Percentiles rank a stretch among this genome's conserved stretches.
Conservation (phyloP, 2,329 filamentous ascomycete species). For the Phoma sp. region DNA sequence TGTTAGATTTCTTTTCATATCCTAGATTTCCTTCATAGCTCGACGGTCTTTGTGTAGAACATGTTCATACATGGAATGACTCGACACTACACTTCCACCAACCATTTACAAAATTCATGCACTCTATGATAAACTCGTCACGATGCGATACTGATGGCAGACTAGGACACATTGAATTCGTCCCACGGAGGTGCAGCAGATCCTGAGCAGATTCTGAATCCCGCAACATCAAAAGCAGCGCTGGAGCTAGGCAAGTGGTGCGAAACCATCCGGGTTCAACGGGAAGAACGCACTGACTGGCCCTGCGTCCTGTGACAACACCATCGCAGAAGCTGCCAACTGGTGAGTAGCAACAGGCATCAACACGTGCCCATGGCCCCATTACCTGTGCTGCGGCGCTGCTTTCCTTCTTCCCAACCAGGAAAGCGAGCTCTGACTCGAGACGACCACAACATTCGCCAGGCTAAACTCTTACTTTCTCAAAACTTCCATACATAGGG, state of each 20-base stretch:
- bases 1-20: constrained; percentile 2
- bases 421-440: constrained; percentile 11
- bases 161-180: not conserved
- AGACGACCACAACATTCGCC: not conserved
- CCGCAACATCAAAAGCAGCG: constrained; percentile 18
- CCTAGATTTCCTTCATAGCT: not conserved
- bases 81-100: not conserved
- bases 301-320: constrained; percentile 2
- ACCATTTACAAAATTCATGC: not conserved
- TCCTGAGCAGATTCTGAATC: constrained; percentile 4
- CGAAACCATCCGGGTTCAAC: constrained; percentile 10
- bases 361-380: constrained; percentile 7
- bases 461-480: not conserved
- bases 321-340: not conserved
- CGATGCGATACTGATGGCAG: not conserved
- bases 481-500: not conserved
- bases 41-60: not conserved
- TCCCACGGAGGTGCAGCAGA: not conserved
- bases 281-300: constrained; percentile 14
- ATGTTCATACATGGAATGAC: not conserved
- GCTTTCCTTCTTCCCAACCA: constrained; percentile 1
- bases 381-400: constrained; percentile 9
- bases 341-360: constrained; percentile 5
- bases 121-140: not conserved
- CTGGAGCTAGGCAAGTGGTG: constrained; percentile 14